A percentile compares a stretch with the other conserved stretches of the same genome.
phyloP scores from a whole-genome alignment of 176 grass and related monocot genomes.

The Rhipidocladum racemiflorum region DNA sequence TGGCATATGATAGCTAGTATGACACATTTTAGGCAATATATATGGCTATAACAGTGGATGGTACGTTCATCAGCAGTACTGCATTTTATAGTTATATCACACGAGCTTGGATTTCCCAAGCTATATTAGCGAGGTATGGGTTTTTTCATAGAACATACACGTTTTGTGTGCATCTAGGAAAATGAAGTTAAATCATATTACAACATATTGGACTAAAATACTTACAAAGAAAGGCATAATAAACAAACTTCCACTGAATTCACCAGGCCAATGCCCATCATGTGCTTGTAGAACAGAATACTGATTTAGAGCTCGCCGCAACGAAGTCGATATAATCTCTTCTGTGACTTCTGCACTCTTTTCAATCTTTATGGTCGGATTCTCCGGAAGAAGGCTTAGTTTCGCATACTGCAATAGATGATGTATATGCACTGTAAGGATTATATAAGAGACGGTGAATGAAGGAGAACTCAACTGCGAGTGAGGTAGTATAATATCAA shows the following conservation, averaged over 20 bases:
- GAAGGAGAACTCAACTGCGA: not conserved
- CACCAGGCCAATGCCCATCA: slow-evolving; percentile 65
- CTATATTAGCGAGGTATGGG: not conserved
- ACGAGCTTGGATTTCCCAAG: not conserved
- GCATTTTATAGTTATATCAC: no score
- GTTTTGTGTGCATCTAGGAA: not conserved
- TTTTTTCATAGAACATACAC: not conserved
- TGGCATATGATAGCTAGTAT: not conserved
- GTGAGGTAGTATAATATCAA: not conserved
- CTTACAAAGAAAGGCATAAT: slow-evolving; percentile 50
- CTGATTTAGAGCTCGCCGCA: slow-evolving; percentile 25
- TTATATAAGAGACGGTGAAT: not conserved
- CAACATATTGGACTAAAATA: not conserved
- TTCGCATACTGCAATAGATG: slow-evolving; percentile 31
- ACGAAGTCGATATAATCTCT: slow-evolving; percentile 16
- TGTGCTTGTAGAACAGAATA: slow-evolving; percentile 42
- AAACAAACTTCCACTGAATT: slow-evolving; percentile 48
- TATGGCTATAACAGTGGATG: not conserved
- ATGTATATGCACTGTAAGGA: not conserved
- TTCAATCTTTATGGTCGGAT: not conserved
- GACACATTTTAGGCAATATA: not conserved
- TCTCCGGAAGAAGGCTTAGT: not conserved
- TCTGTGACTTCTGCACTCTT: slow-evolving; percentile 4
- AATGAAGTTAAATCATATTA: not conserved
- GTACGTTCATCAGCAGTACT: not conserved